Conservation (phyloP, 495 filamentous ascomycete genomes). For the Rostrohypoxylon terebratum region DNA sequence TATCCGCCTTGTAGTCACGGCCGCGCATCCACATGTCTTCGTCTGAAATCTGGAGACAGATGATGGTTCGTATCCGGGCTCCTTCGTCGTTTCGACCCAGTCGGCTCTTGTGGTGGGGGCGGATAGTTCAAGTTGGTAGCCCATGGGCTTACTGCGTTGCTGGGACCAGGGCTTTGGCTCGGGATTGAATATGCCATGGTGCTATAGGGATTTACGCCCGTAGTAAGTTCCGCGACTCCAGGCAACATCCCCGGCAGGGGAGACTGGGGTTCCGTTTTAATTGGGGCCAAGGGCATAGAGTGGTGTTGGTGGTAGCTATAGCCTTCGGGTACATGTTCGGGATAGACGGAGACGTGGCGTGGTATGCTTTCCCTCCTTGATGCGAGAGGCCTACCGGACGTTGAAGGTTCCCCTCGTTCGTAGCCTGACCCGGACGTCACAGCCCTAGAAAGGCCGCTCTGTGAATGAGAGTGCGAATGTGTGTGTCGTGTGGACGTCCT, state of each 20-base stretch:
- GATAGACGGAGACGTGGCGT: constrained; percentile 51
- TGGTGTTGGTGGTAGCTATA: constrained; percentile 48
- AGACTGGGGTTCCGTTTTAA: constrained; percentile 51
- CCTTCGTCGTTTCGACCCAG: constrained; percentile 54
- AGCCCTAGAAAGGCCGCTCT: constrained; percentile 59
- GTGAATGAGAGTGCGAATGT: constrained; percentile 61
- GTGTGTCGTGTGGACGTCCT: constrained; percentile 53
- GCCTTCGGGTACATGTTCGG: constrained; percentile 47
- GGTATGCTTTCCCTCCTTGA: constrained; percentile 60
- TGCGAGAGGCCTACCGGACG: constrained; percentile 47
- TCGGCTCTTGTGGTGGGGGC: constrained; percentile 46
- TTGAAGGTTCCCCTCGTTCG: constrained; percentile 42
- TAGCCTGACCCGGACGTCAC: constrained; percentile 51
- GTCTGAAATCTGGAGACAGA: constrained; percentile 56
- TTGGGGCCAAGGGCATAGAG: constrained; percentile 57
- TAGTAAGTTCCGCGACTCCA: constrained; percentile 66
- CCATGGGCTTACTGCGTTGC: constrained; percentile 58
- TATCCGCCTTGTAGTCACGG: constrained; percentile 10
- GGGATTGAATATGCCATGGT: constrained; percentile 62
- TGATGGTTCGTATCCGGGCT: constrained; percentile 55
- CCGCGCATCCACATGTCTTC: constrained; percentile 55
- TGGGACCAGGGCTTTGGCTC: constrained; percentile 53
- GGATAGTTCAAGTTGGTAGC: constrained; percentile 56
- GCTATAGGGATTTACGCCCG: constrained; percentile 65
- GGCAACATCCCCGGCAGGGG: constrained; percentile 57